These are phyloP conservation scores for Crithidia acanthocephali DNA, from an alignment of 208 protist species.

Conservation along the genomic window DNA sequence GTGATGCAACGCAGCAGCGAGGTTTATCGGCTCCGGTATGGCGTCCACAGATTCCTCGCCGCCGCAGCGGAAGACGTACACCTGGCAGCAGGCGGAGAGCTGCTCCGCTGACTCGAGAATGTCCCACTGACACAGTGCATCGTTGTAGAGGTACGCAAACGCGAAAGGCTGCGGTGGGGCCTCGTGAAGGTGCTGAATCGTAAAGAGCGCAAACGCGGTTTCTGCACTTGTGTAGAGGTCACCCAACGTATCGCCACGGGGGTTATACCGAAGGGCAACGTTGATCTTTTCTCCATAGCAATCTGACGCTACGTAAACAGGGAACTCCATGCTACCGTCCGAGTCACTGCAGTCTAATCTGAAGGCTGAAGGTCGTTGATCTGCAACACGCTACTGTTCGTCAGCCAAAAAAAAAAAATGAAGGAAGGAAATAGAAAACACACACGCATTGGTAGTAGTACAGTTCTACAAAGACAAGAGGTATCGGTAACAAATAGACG, in stretches of 20 bases:
- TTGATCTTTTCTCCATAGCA: slow-evolving; percentile 72
- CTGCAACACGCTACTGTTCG: background rate
- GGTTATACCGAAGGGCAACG: slow-evolving; percentile 35
- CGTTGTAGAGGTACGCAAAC: slow-evolving; percentile 58
- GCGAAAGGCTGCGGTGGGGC: slow-evolving; percentile 23
- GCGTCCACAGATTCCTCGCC: slow-evolving; percentile 41
- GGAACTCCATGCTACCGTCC: slow-evolving; percentile 39
- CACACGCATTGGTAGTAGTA: too few species aligned
- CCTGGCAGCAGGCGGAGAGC: slow-evolving; percentile 59
- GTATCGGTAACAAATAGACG: too few species aligned
- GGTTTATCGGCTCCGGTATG: slow-evolving; percentile 47
- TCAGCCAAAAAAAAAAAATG: background rate
- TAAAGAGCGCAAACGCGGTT: slow-evolving; percentile 45
- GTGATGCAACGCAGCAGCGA: background rate
- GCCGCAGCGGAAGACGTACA: slow-evolving; percentile 76
- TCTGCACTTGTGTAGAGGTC: slow-evolving; percentile 34
- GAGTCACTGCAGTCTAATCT: too few species aligned
- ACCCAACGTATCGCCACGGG: slow-evolving; percentile 19
- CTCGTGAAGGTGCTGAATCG: background rate
- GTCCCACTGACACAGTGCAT: slow-evolving; percentile 54
- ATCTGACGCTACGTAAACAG: slow-evolving; percentile 70
- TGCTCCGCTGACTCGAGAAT: slow-evolving; percentile 50
- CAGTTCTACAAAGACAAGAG: too few species aligned
- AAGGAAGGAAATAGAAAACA: too few species aligned
- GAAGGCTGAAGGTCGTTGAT: background rate